phyloP scores from a whole-genome alignment of 2,329 filamentous ascomycete species.

The Penicillium sp. region DNA sequence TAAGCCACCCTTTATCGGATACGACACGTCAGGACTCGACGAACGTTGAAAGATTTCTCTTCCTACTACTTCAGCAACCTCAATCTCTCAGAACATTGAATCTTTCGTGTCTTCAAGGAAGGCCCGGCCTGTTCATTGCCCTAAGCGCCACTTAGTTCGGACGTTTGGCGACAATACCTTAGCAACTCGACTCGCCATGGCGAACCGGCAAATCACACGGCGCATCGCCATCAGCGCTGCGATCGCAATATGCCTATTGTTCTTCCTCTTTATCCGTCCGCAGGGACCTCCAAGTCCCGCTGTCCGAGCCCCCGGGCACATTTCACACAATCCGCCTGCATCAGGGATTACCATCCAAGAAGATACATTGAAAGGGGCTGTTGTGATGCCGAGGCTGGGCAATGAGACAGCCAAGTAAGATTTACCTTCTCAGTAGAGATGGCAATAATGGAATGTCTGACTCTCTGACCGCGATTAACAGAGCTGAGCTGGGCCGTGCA shows the following conservation, averaged over 20 bases:
- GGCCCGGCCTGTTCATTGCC: background rate
- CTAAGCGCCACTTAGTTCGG: background rate
- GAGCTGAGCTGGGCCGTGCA: slow-evolving; percentile 62
- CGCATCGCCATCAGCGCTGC: slow-evolving; percentile 35
- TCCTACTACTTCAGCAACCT: background rate
- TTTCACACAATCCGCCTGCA: slow-evolving; percentile 29
- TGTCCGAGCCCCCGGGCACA: slow-evolving; percentile 41
- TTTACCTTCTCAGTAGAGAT: background rate
- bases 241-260: slow-evolving; percentile 34
- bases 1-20: slow-evolving; percentile 8
- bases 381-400: slow-evolving; percentile 48
- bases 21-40: slow-evolving; percentile 1
- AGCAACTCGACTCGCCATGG: slow-evolving; percentile 25
- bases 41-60: background rate
- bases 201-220: slow-evolving; percentile 37
- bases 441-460: background rate
- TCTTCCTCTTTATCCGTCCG: slow-evolving; percentile 39
- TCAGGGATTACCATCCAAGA: slow-evolving; percentile 27
- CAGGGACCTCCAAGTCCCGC: slow-evolving; percentile 39
- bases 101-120: background rate
- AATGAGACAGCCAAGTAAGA: slow-evolving; percentile 50
- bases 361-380: slow-evolving; percentile 42
- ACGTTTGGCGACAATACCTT: slow-evolving; percentile 2
- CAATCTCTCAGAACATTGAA: background rate
- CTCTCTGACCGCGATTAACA: slow-evolving; percentile 22